phyloP scores from a whole-genome alignment of 2,329 filamentous ascomycete species.

The Aspergillus pseudoviridinutans region DNA sequence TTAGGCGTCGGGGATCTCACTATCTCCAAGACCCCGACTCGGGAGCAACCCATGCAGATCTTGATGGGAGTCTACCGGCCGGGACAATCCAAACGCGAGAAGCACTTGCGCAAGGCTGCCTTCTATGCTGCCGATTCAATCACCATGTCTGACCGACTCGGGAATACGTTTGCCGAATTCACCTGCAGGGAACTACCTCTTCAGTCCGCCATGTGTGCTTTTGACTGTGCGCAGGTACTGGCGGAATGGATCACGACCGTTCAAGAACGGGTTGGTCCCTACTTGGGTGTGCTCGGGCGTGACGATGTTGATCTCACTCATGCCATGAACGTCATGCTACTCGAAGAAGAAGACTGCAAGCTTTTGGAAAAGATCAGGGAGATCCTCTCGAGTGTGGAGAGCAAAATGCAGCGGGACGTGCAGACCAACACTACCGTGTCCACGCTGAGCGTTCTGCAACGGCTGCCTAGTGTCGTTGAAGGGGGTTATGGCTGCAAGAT shows the following conservation, averaged over 20 bases:
- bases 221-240: conserved; percentile 90
- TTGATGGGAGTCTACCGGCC: conserved; percentile 31
- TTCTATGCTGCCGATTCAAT: conserved; percentile 92
- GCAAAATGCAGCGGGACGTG: conserved; percentile 66
- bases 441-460: conserved; percentile 47
- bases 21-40: conserved; percentile 33
- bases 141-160: conserved; percentile 79
- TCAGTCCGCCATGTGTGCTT: conserved; percentile 86
- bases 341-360: conserved; percentile 89
- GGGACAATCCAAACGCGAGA: conserved; percentile 66
- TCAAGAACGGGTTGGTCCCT: conserved; percentile 88
- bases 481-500: conserved; percentile 82
- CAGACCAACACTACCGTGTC: conserved; percentile 53
- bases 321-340: conserved; percentile 80
- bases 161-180: conserved; percentile 79
- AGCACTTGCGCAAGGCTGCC: conserved; percentile 86
- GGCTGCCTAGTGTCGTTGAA: conserved; percentile 56
- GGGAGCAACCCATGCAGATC: conserved; percentile 29
- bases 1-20: conserved; percentile 34
- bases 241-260: conserved; percentile 92
- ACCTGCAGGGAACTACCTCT: conserved; percentile 80
- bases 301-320: conserved; percentile 74
- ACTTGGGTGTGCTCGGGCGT: conserved; percentile 79
- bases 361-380: conserved; percentile 77
- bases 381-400: conserved; percentile 70